A percentile compares a stretch with the other conserved stretches of the same genome.
Evolutionary conservation across 1,139 yeast species (phyloP).

Genomic region (Pichia inconspicua): DNA sequence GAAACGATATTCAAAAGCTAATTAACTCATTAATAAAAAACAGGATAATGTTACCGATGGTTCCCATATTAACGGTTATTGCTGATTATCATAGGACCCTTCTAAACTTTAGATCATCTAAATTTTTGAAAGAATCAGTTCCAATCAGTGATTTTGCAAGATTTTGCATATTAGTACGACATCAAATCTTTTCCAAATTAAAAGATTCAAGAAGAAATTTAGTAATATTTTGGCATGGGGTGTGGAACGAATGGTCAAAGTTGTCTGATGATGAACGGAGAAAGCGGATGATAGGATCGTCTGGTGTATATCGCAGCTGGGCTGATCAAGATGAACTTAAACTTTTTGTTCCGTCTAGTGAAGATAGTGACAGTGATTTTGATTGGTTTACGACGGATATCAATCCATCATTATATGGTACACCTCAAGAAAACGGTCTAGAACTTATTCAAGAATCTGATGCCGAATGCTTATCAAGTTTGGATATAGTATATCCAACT

Average conservation of each 20-base stretch:
- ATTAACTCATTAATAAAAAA: slow-evolving; percentile 4
- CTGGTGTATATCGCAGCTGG: slow-evolving; percentile 14
- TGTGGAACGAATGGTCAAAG: slow-evolving; percentile 18
- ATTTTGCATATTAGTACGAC: slow-evolving; percentile 19
- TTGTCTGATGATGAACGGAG: slow-evolving; percentile 14
- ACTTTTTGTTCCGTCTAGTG: slow-evolving; percentile 14
- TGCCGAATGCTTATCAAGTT: not conserved
- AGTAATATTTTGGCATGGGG: slow-evolving; percentile 21
- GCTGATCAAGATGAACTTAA: slow-evolving; percentile 18
- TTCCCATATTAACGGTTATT: slow-evolving; percentile 9
- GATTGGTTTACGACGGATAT: slow-evolving; percentile 6
- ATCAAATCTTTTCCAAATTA: slow-evolving; percentile 13
- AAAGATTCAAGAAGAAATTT: slow-evolving; percentile 18
- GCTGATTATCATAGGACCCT: slow-evolving; percentile 10
- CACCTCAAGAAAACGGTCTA: slow-evolving; percentile 3
- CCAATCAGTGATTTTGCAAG: slow-evolving; percentile 25
- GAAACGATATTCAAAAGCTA: slow-evolving; percentile 3
- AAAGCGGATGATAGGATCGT: slow-evolving; percentile 11
- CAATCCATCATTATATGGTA: not conserved
- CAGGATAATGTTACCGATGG: slow-evolving; percentile 9
- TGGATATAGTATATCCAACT: not conserved
- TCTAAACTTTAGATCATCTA: slow-evolving; percentile 10
- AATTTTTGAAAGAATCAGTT: slow-evolving; percentile 18
- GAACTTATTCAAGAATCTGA: slow-evolving; percentile 11
- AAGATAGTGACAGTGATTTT: slow-evolving; percentile 12